Base-by-base conservation (phyloP, 257 asterid genomes). In the Gynochthodes officinalis region DNA sequence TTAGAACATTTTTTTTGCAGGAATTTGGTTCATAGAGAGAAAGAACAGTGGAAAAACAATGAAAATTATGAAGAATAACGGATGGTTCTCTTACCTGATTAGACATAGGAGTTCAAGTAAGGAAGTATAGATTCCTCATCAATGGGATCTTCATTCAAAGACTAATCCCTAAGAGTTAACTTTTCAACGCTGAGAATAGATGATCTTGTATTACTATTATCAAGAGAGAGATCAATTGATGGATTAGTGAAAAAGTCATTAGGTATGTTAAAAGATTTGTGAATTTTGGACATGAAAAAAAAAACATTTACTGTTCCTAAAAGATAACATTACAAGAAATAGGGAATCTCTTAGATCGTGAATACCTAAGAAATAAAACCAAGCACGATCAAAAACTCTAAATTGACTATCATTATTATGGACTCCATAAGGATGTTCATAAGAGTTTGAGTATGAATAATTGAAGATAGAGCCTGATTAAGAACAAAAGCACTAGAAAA, bases 281-380 rank as follows among this genome's bases (percentile, higher is more conserved):
- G 23, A 44, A 58, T 57, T 19, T 25, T 21, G 35, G 76, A 28
- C 19, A 72, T 4, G 18, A 46, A 57, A 12, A 23, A 19, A 23
- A 61, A 62, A 9, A n/a, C n/a, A 44, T 72, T 32, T 42, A 43
- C 19, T 40, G 37, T n/a, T 72, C 60, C 64, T 42, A 60, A 12
- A 62, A 61, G 27, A 37, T 19, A 30, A 61, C 71, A 73, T 62
- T 50, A 2, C 48, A 39, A 44, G 71, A 73, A 0, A 62, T 32
- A 16, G 30, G 28, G 0, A 73, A 14, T 1, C 61, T 33, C 0
- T 25, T 16, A 1, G 70, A 72, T 3, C 19, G 27, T 40, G 61
- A 68, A 59, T 71, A 71, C 0, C 46, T 44, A 12, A 71, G 15
- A 3, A 58, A 6, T 25, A 57, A 59, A 71, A 72, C 9, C 69